Percentiles rank a stretch among this genome's conserved stretches.
Conservation (phyloP, 805 yeast genomes). For the Cyberlindnera xylosilytica region DNA sequence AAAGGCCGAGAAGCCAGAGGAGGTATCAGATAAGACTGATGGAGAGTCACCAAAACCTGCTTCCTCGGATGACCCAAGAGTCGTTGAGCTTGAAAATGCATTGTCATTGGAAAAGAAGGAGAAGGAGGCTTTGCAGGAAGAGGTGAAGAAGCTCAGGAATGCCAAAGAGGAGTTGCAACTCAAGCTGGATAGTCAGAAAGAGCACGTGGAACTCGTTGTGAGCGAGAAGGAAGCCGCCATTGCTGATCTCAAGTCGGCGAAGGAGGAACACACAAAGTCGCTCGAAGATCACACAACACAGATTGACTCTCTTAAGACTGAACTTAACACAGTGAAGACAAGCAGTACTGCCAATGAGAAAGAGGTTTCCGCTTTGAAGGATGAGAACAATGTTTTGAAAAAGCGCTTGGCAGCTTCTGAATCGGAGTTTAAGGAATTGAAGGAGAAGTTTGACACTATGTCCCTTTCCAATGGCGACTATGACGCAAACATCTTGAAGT, state of each 20-base stretch:
- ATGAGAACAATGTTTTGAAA: not conserved
- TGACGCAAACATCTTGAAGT: not conserved
- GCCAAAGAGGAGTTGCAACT: conserved; percentile 11
- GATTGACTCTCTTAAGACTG: not conserved
- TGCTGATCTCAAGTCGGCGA: not conserved
- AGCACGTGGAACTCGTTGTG: conserved; percentile 1
- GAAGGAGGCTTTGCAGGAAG: conserved; percentile 4
- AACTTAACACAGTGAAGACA: not conserved
- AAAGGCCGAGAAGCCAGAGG: not conserved
- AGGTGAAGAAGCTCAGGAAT: conserved; percentile 10
- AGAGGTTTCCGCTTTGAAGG: not conserved
- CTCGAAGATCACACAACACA: not conserved
- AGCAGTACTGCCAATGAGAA: not conserved
- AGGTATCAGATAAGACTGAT: not conserved
- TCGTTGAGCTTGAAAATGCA: not conserved
- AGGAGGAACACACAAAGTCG: not conserved
- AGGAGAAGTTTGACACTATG: no score
- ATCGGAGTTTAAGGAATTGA: not conserved
- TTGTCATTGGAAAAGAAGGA: not conserved
- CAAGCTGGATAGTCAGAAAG: conserved; percentile 9
- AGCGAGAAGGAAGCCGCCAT: conserved; percentile 8
- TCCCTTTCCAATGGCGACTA: not conserved
- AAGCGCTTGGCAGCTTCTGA: not conserved
- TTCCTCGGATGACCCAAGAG: not conserved
- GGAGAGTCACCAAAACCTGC: not conserved